phyloP scores from a whole-genome alignment of 1,284 basidiomycete species.

The Fomitopsis pinicola region DNA sequence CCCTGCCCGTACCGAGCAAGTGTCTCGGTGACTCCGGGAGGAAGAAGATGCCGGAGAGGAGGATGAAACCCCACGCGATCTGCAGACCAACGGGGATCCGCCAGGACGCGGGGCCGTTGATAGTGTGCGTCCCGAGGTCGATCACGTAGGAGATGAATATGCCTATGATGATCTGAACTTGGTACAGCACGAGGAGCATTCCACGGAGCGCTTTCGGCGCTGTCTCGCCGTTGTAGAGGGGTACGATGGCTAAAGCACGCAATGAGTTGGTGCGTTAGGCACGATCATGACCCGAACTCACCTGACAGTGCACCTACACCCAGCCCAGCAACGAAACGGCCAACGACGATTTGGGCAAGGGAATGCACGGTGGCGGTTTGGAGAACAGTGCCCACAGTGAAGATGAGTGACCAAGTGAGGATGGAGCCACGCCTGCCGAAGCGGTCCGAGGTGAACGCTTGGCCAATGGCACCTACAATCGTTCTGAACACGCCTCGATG shows the following conservation, averaged over 20 bases:
- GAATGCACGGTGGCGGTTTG: constrained; percentile 64
- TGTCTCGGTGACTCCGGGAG: constrained; percentile 78
- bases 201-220: constrained; percentile 75
- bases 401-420: constrained; percentile 70
- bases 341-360: constrained; percentile 64
- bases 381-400: constrained; percentile 68
- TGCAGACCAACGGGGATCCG: constrained; percentile 67
- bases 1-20: constrained; percentile 50
- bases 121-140: constrained; percentile 63
- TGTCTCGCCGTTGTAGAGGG: constrained; percentile 79
- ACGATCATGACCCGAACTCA: constrained; percentile 13
- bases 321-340: constrained; percentile 66
- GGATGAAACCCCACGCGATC: constrained; percentile 60
- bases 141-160: constrained; percentile 72
- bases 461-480: constrained; percentile 66
- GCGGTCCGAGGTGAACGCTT: constrained; percentile 75
- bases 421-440: constrained; percentile 71
- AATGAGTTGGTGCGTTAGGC: neutral
- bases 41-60: constrained; percentile 69
- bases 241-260: constrained; percentile 56
- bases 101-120: constrained; percentile 64
- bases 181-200: constrained; percentile 70
- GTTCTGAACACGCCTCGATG: constrained; percentile 36
- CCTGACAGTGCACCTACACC: constrained; percentile 75
- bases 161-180: constrained; percentile 70